These are phyloP conservation scores for apple (Malus domestica) DNA, from an alignment of 306 rosid species.

Conservation along the genomic window DNA sequence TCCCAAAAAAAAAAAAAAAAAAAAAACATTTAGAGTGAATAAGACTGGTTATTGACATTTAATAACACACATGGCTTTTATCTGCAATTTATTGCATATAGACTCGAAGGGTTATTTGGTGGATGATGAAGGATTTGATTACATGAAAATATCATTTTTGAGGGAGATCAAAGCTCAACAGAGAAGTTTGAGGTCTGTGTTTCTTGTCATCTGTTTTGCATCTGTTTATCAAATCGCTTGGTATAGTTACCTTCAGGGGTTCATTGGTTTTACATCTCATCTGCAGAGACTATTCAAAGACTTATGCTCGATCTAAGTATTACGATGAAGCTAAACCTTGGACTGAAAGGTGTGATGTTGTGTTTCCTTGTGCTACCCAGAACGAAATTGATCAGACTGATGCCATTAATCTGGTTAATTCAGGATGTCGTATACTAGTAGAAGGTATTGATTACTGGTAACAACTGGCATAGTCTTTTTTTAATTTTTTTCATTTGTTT, in stretches of 20 bases:
- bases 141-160: conserved; percentile 74
- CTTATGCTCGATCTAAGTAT: conserved; percentile 92
- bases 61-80: conserved; percentile 10
- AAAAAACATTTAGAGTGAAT: background rate
- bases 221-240: conserved; percentile 14
- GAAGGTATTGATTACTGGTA: conserved; percentile 58
- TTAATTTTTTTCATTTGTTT: background rate
- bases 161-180: conserved; percentile 91
- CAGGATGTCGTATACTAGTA: conserved; percentile 82
- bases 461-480: background rate
- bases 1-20: no score
- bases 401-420: conserved; percentile 79
- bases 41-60: background rate
- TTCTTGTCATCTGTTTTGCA: conserved; percentile 2
- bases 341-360: conserved; percentile 90
- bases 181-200: conserved; percentile 76
- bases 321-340: conserved; percentile 97
- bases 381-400: conserved; percentile 91
- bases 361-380: conserved; percentile 94
- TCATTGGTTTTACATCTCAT: conserved; percentile 22
- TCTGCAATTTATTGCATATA: conserved; percentile 38
- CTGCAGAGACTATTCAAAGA: conserved; percentile 91
- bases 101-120: conserved; percentile 93
- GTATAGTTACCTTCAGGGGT: conserved; percentile 10
- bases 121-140: conserved; percentile 98